These are phyloP conservation scores for Malus sylvestris DNA, from an alignment of 306 rosid species.

Conservation along the genomic window DNA sequence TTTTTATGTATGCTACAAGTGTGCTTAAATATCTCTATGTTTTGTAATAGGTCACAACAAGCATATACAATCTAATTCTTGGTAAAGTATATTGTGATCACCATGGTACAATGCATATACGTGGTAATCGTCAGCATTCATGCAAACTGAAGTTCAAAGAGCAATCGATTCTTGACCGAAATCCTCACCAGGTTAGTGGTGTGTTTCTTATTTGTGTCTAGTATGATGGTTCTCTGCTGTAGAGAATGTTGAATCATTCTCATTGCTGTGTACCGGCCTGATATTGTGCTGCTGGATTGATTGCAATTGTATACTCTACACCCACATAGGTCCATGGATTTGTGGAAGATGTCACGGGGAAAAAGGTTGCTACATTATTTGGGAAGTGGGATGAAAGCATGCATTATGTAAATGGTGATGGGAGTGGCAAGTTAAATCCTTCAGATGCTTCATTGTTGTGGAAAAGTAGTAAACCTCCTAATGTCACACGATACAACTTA, in stretches of 20 bases:
- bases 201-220: not conserved
- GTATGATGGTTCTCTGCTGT: not conserved
- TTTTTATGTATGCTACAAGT: not conserved
- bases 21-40: constrained; percentile 16
- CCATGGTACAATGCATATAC: constrained; percentile 87
- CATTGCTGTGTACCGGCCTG: not conserved
- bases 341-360: constrained; percentile 67
- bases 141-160: constrained; percentile 87
- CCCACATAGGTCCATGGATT: constrained; percentile 65
- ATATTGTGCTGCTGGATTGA: not conserved
- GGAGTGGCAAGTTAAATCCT: constrained; percentile 44
- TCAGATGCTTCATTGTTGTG: constrained; percentile 55
- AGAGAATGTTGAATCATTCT: not conserved
- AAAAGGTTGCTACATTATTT: constrained; percentile 61
- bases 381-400: constrained; percentile 97
- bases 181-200: constrained; percentile 81
- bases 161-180: constrained; percentile 89
- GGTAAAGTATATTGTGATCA: constrained; percentile 94
- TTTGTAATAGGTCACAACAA: constrained; percentile 70
- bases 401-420: constrained; percentile 54
- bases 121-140: constrained; percentile 78
- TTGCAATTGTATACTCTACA: not conserved
- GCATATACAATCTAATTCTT: constrained; percentile 83
- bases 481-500: constrained; percentile 90
- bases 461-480: constrained; percentile 60